Evolutionary conservation across 352 stramenopile species (phyloP), one percentile per base, ranked within the genome.

Genomic region (Aphanomyces stellatus): DNA sequence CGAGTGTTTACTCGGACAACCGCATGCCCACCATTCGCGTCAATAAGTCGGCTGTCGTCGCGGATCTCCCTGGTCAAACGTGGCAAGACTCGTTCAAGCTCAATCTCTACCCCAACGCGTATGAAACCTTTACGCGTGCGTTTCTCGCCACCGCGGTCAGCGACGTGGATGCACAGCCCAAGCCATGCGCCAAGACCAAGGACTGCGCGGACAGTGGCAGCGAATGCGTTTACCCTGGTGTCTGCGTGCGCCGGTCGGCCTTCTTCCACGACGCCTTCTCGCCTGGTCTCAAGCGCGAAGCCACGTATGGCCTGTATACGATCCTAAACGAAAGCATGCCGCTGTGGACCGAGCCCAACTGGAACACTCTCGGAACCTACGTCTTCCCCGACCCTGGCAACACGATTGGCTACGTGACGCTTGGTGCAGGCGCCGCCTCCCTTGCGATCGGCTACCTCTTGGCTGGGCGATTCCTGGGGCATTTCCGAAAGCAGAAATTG

Each of bases 401-500:
- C 53, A 78, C 72, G 65, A 87, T 93, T 63, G 85, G 85, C 27
- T 93, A 84, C 81, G 74, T 93, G 33, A 69, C 81, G 27, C 69
- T 93, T 28, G 72, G 71, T 0, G 69, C 85, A 35, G 85, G 82
- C 22, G 64, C 81, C 17, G 74, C 74, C 3, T 69, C 82, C 51
- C 80, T 81, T 7, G 77, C 37, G 27, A 59, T 81, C 57, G 77
- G 79, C 37, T 62, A 77, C 4, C 61, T 78, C 13, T 37, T 78
- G 10, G 74, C 85, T 22, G 73, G 74, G n/a, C 69, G 82, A 69
- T 70, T 91, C 35, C 69, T 93, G 24, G 51, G 69, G 4, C 77
- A 80, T 55, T 81, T 93, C 31, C 76, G 90, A 55, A 93, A 93
- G 72, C 81, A 89, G 73, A 93, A 93, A 67, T 77, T 93, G 4